These are phyloP conservation scores for Lasiodiplodia citricola DNA, from an alignment of 2,329 filamentous ascomycete genomes.

Conservation along the genomic window DNA sequence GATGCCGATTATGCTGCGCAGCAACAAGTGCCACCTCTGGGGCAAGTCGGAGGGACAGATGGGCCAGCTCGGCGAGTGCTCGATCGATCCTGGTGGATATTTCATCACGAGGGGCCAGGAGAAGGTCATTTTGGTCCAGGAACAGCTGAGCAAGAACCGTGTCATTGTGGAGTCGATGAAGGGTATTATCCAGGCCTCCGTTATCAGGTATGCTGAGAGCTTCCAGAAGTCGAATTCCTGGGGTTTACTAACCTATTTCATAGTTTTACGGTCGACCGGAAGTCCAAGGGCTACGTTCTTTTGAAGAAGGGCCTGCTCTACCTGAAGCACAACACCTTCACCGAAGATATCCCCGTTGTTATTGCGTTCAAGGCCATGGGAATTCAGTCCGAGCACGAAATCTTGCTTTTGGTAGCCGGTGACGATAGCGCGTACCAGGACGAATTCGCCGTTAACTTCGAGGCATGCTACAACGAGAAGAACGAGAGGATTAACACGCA, in stretches of 20 bases:
- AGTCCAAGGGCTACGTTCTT: constrained; percentile 96
- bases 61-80: constrained; percentile 92
- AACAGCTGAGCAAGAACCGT: constrained; percentile 98
- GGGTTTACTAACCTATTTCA: neutral
- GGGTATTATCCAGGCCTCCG: constrained; percentile 90
- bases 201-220: constrained; percentile 64
- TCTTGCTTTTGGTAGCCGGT: constrained; percentile 87
- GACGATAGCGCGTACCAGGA: constrained; percentile 90
- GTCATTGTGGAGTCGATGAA: constrained; percentile 98
- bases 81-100: constrained; percentile 94
- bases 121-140: constrained; percentile 97
- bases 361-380: constrained; percentile 93
- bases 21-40: constrained; percentile 86
- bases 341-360: constrained; percentile 93
- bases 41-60: constrained; percentile 86
- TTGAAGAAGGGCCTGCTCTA: constrained; percentile 92
- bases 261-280: constrained; percentile 95
- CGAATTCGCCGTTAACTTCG: constrained; percentile 93
- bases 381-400: constrained; percentile 92
- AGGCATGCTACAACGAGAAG: constrained; percentile 82
- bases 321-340: constrained; percentile 89
- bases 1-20: constrained; percentile 96
- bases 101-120: constrained; percentile 98
- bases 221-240: constrained; percentile 1
- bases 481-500: constrained; percentile 74